phyloP scores from a whole-genome alignment of 441 rosid genomes.

The Metrosideros polymorpha region DNA sequence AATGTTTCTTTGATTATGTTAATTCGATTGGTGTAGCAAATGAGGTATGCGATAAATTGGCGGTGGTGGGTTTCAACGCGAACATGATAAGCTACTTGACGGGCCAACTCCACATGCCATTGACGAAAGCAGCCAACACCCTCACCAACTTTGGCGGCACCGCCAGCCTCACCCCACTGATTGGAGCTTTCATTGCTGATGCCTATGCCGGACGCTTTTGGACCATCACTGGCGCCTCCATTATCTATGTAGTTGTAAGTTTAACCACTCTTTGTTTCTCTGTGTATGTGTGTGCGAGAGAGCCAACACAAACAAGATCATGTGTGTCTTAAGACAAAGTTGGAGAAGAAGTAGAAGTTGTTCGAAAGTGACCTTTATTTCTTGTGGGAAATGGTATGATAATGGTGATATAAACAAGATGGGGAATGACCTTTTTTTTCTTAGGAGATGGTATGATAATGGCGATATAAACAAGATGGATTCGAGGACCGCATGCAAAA shows the following conservation, averaged over 20 bases:
- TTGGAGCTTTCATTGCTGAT: conserved; percentile 86
- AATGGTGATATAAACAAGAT: background rate
- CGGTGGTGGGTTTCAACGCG: conserved; percentile 70
- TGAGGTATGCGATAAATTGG: conserved; percentile 83
- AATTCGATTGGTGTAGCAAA: conserved; percentile 29
- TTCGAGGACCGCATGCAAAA: background rate
- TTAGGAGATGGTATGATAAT: background rate
- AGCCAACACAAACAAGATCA: too few relatives aligned
- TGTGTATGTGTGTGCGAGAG: background rate
- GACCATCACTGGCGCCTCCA: conserved; percentile 70
- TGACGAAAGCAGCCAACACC: conserved; percentile 91
- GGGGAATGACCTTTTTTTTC: background rate
- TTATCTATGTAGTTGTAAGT: conserved; percentile 59
- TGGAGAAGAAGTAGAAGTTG: background rate
- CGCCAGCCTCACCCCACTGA: conserved; percentile 66
- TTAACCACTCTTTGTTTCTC: background rate
- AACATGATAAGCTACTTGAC: conserved; percentile 93
- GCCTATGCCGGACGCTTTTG: conserved; percentile 77
- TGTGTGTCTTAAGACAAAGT: background rate
- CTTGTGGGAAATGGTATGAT: background rate
- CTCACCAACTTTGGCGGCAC: conserved; percentile 87
- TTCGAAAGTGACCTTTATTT: background rate
- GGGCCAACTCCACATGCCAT: conserved; percentile 70
- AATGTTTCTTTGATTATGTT: background rate
- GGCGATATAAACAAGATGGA: background rate